Evolutionary conservation across 768 basidiomycete species (phyloP).

Genomic region (Naganishia onofrii): DNA sequence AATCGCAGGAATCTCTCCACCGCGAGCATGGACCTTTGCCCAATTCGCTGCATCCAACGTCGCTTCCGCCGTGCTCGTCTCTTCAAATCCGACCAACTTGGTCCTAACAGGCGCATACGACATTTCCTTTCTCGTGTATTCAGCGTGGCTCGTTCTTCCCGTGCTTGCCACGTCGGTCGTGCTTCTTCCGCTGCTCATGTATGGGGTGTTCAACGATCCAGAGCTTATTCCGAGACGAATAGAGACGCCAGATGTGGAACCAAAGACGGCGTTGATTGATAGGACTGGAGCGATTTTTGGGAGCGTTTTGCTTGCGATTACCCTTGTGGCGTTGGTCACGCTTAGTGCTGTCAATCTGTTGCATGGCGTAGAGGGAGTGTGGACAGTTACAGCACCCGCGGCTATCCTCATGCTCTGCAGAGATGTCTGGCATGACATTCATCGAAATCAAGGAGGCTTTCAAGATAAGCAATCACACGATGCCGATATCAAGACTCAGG

Average conservation of each 20-base stretch:
- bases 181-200: conserved; percentile 58
- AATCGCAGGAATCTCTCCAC: conserved; percentile 57
- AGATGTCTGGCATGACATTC: conserved; percentile 57
- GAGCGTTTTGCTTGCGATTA: conserved; percentile 62
- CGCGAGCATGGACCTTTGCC: conserved; percentile 55
- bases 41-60: conserved; percentile 72
- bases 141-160: conserved; percentile 77
- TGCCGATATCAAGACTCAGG: conserved; percentile 15
- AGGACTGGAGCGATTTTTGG: conserved; percentile 72
- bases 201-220: conserved; percentile 34
- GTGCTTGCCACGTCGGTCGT: conserved; percentile 65
- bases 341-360: conserved; percentile 59
- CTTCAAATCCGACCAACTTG: conserved; percentile 91
- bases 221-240: conserved; percentile 40
- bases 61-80: conserved; percentile 64
- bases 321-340: conserved; percentile 71
- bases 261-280: conserved; percentile 69
- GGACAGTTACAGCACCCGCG: conserved; percentile 71
- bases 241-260: conserved; percentile 50
- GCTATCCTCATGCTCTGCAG: conserved; percentile 68
- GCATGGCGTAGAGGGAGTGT: conserved; percentile 49
- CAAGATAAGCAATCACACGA: background rate
- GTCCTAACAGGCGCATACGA: conserved; percentile 83
- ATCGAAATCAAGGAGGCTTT: background rate
- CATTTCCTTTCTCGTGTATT: conserved; percentile 72